Evolutionary conservation across 495 filamentous ascomycete genomes (phyloP), one percentile per base, ranked within the genome.

Genomic region (Penicillium robsamsonii): DNA sequence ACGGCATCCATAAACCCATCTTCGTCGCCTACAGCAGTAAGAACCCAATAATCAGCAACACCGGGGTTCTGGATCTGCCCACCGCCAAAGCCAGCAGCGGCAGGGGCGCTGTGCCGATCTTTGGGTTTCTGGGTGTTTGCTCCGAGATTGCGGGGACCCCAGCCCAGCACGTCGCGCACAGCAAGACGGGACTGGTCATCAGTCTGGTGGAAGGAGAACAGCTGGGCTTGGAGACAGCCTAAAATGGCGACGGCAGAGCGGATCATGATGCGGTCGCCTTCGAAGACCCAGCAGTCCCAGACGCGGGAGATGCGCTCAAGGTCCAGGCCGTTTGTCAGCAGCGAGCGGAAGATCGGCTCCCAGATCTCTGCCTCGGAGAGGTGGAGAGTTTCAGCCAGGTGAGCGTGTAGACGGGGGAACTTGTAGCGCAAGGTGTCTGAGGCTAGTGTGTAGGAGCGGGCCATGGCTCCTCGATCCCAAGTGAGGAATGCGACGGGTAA

Each of bases 281-380:
- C 94, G 55, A 97, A 96, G 2, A 93, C 87, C 75, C 91, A 94
- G 25, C 96, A 88, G 65, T 98, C 94, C 91, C 91, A 97, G 4
- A 97, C 76, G 11, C 94, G 81, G 29, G 85, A 85, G 12, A 84
- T 84, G 50, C 87, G 81, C 59, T 96, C 93, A 3, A 96, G 71
- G n/a, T 79, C 75, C 3, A 87, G 71, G 13, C 77, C 74, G 54
- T 79, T 76, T 5, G 80, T 79, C 51, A 87, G 81, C 18, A 87
- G 72, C 9, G 78, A 79, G 33, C 77, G 72, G 69, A 87, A 82
- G 61, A 86, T 79, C 2, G 82, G 78, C 35, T 83, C 81, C 63
- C 85, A 75, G 33, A 81, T 64, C 25, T 81, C 78, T 41, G 75
- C 69, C 8, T 79, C 70, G 3, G 71, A 70, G 15, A 82, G 68